Evolutionary conservation across 805 yeast species (phyloP), one percentile per base, ranked within the genome.

Genomic region (Wickerhamomyces sydowiorum): DNA sequence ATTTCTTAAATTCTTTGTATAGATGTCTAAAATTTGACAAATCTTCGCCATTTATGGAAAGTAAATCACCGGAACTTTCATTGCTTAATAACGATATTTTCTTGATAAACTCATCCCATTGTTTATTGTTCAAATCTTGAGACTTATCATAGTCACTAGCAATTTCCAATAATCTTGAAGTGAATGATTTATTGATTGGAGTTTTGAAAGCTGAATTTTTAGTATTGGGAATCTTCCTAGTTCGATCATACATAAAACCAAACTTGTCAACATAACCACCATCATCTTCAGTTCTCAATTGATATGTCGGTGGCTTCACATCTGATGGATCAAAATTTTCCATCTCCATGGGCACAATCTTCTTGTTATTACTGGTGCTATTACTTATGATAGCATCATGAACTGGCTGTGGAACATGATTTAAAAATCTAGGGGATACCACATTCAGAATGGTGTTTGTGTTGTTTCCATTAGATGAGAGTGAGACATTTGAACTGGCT

Each of bases 41-140:
- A 33, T 58, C 61, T 7, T 65, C 52, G 0, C 77, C 78, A 22
- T 63, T 61, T 4, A 66, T 56, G 0, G 73, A 69, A 23, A 73
- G 60, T 28, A 66, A 51, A 40, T 65, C 66, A 8, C 59, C 66
- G 21, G 44, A 42, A 17, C 48, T 59, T 15, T 52, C 51, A 19
- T 50, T 42, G 27, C 53, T 50, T 25, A 54, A 43, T 19, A 58
- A 38, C 12, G 53, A 24, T 13, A 69, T 48, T 23, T 64, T 65
- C 34, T 58, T 57, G 42, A 73, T 55, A 40, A 74, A 66, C 3
- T 57, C 64, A 40, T 73, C 74, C 81, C 81, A 76, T 42, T 65
- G 60, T 22, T 62, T 54, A 23, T 62, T 62, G 20, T 64, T 65
- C 20, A 63, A 60, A 17, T 62, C 54, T 39, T 66, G 73, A 13